Evolutionary conservation across 2,329 filamentous ascomycete genomes (phyloP).

Genomic region (Ilyonectria robusta): DNA sequence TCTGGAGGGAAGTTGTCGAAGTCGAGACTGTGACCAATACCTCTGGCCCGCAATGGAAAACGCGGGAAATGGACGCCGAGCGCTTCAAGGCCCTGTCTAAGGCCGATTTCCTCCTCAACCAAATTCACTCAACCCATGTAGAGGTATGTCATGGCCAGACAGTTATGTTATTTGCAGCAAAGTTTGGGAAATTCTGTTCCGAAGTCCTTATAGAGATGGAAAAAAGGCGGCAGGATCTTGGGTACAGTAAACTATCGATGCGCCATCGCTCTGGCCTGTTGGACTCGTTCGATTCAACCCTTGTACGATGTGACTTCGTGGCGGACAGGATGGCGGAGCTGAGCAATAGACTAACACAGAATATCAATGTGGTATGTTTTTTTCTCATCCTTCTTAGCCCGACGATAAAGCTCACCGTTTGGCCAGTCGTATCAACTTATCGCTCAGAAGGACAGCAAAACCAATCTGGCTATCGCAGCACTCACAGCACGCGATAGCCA

Average conservation of each 20-base stretch:
- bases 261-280: conserved; percentile 5
- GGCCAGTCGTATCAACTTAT: conserved; percentile 8
- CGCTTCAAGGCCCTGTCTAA: conserved; percentile 10
- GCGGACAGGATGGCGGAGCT: conserved; percentile 8
- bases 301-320: conserved; percentile 11
- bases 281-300: conserved; percentile 9
- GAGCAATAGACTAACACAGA: conserved; percentile 8
- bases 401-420: not conserved
- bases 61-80: not conserved
- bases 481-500: conserved; percentile 11
- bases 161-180: conserved; percentile 11
- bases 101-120: conserved; percentile 15
- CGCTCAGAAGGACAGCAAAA: conserved; percentile 15
- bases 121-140: conserved; percentile 20
- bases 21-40: conserved; percentile 26
- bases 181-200: conserved; percentile 5
- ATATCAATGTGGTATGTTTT: conserved; percentile 27
- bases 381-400: not conserved
- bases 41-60: conserved; percentile 12
- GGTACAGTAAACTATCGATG: conserved; percentile 1
- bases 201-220: conserved; percentile 10
- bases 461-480: conserved; percentile 3
- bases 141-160: conserved; percentile 23
- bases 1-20: conserved; percentile 18
- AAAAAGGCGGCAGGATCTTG: conserved; percentile 9